Percentiles rank a stretch among this genome's conserved stretches.
Conservation (phyloP, 331 rosid genomes). For the Stylosanthes scabra region DNA sequence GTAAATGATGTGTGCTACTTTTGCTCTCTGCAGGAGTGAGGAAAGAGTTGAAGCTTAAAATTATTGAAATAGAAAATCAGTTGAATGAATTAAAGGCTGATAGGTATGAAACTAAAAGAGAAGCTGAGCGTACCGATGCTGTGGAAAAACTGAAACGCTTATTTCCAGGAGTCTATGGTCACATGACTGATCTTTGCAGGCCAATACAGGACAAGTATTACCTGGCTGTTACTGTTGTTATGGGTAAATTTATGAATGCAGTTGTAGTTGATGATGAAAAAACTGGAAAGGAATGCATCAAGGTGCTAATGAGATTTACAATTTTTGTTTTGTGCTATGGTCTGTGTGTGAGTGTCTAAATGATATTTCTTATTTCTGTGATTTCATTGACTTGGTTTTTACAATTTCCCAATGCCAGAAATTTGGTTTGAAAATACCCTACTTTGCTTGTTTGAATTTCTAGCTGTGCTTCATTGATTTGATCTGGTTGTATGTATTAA, state of each 20-base stretch:
- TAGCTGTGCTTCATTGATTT: conserved; percentile 7
- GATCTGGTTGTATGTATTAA: conserved; percentile 21
- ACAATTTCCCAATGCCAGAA: conserved; percentile 28
- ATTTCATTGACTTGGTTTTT: conserved; percentile 9
- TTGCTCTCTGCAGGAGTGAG: conserved; percentile 56
- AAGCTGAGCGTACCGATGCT: conserved; percentile 89
- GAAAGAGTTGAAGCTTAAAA: conserved; percentile 69
- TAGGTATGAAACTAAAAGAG: conserved; percentile 96
- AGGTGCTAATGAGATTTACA: conserved; percentile 58
- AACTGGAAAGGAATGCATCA: conserved; percentile 99
- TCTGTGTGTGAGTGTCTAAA: not conserved
- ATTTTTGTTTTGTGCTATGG: conserved; percentile 9
- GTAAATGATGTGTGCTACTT: conserved; percentile 26
- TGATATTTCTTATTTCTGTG: conserved; percentile 12
- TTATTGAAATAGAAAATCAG: conserved; percentile 84
- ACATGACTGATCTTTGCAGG: conserved; percentile 98
- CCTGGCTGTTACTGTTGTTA: conserved; percentile 97
- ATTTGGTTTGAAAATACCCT: conserved; percentile 9
- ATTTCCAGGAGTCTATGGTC: conserved; percentile 98
- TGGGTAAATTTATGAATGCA: conserved; percentile 99
- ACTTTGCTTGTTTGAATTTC: conserved; percentile 29
- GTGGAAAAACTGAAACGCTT: conserved; percentile 96
- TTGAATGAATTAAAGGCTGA: conserved; percentile 96
- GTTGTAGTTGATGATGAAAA: conserved; percentile 96
- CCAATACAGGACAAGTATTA: conserved; percentile 96